Conservation (phyloP, 2,329 filamentous ascomycete genomes). For the Monilinia aucupariae region DNA sequence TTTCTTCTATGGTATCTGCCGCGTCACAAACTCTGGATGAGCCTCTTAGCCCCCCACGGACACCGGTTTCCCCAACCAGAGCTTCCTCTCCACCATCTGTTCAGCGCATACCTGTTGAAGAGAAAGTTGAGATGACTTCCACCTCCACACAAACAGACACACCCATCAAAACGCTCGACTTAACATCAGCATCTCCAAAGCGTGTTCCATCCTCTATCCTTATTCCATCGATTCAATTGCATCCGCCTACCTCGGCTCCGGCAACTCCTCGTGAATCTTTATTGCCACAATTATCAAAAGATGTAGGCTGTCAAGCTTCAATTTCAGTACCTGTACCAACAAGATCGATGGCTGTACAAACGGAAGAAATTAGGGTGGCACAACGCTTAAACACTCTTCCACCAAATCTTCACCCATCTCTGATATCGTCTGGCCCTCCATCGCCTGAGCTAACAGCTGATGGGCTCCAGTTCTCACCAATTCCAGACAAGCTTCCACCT, state of each 20-base stretch:
- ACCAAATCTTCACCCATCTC: slow-evolving; percentile 71
- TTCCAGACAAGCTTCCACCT: slow-evolving; percentile 51
- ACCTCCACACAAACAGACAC: slow-evolving; percentile 58
- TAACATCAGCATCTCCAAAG: slow-evolving; percentile 24
- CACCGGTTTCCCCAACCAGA: slow-evolving; percentile 50
- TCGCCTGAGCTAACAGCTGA: slow-evolving; percentile 43
- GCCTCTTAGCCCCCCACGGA: slow-evolving; percentile 60
- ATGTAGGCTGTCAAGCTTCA: slow-evolving; percentile 74
- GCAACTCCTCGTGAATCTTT: slow-evolving; percentile 67
- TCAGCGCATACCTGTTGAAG: slow-evolving; percentile 23
- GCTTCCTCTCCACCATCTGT: slow-evolving; percentile 39
- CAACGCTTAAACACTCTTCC: slow-evolving; percentile 69
- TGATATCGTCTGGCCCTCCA: slow-evolving; percentile 57
- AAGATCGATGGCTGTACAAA: slow-evolving; percentile 60
- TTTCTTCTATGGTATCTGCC: slow-evolving; percentile 56
- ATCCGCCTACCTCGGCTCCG: slow-evolving; percentile 81
- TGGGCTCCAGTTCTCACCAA: slow-evolving; percentile 44
- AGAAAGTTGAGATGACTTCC: slow-evolving; percentile 44
- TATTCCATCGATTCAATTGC: slow-evolving; percentile 83
- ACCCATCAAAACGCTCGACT: slow-evolving; percentile 31
- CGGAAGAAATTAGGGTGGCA: slow-evolving; percentile 84
- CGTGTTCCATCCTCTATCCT: slow-evolving; percentile 37
- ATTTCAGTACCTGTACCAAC: slow-evolving; percentile 41
- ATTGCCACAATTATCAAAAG: slow-evolving; percentile 77
- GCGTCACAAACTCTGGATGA: slow-evolving; percentile 58